Base-by-base conservation (phyloP, 2,329 filamentous ascomycete species). In the Thermothelomyces thermophilus region DNA sequence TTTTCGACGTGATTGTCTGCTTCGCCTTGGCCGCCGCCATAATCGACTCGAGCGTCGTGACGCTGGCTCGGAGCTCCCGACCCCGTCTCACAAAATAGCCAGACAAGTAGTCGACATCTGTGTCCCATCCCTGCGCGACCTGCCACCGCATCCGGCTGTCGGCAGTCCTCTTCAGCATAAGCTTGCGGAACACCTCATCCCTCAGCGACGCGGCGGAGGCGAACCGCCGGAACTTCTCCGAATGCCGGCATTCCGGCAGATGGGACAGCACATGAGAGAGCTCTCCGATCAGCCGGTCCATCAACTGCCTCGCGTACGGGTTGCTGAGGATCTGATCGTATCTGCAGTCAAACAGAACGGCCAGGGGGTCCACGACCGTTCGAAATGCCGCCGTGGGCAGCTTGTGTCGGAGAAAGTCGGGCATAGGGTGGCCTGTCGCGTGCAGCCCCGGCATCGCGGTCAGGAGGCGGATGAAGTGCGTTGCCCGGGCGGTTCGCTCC, bases 71-170 rank as follows among this genome's bases (percentile, higher is more conserved):
- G 53, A 90, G 61, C 63, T 87, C 79, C 59, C 79, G 75, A 0
- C 86, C 93, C 35, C 84, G 77, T 44, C 73, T 75, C 28, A 94
- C 75, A 52, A 98, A 85, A 69, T 91, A 98, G 0, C 90, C 91
- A 64, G 94, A 96, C 58, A 91, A 78, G 61, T 84, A 95, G 40
- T 90, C 80, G 35, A 96, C 79, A 60, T 95, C 89, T 0, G 87
- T 89, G 51, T 73, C 68, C 53, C 70, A 69, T 1, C 86, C 84
- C 1, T 68, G 65, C 10, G 79, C 69, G 11, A 90, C 71, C 60
- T 84, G 80, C 46, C 77, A 74, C 5, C 87, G 70, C 81, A 95
- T 89, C 17, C 73, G 76, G 60, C 81, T 87, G 36, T 66, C 60
- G 8, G 67, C 66, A 5, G 74, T 70, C 45, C 82, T 80, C 48